These are phyloP conservation scores for Zygotorulaspora florentina DNA, from an alignment of 805 yeast genomes.

Conservation along the genomic window DNA sequence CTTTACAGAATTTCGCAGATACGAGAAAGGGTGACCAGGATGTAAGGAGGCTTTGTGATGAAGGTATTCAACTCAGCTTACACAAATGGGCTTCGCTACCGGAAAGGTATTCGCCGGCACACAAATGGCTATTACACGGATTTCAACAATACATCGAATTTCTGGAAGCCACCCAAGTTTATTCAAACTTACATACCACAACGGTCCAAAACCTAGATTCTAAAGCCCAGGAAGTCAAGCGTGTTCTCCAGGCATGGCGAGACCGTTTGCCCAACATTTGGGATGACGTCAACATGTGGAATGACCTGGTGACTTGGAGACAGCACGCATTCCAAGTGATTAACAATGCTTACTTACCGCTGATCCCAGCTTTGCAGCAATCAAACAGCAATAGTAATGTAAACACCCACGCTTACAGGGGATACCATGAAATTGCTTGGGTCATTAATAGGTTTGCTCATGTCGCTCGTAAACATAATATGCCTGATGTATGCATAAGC, in stretches of 20 bases:
- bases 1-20: constrained; percentile 90
- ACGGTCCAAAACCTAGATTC: constrained; percentile 88
- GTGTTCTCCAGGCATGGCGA: constrained; percentile 96
- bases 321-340: constrained; percentile 97
- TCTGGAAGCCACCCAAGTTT: constrained; percentile 94
- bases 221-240: constrained; percentile 88
- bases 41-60: constrained; percentile 83
- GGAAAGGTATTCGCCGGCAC: constrained; percentile 67
- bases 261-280: constrained; percentile 93
- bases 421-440: constrained; percentile 99
- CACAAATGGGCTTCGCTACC: constrained; percentile 94
- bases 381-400: constrained; percentile 62
- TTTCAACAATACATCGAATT: constrained; percentile 97
- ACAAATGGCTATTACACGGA: constrained; percentile 82
- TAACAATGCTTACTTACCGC: constrained; percentile 88
- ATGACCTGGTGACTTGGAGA: constrained; percentile 96
- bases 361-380: constrained; percentile 80
- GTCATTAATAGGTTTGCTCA: constrained; percentile 97
- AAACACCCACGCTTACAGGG: constrained; percentile 92
- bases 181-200: constrained; percentile 79
- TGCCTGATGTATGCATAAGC: constrained; percentile 94
- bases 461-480: constrained; percentile 93
- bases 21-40: constrained; percentile 83
- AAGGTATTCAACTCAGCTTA: constrained; percentile 88
- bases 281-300: constrained; percentile 98